These are phyloP conservation scores for Thymus mandschuricus DNA, from an alignment of 257 asterid genomes.

Conservation along the genomic window DNA sequence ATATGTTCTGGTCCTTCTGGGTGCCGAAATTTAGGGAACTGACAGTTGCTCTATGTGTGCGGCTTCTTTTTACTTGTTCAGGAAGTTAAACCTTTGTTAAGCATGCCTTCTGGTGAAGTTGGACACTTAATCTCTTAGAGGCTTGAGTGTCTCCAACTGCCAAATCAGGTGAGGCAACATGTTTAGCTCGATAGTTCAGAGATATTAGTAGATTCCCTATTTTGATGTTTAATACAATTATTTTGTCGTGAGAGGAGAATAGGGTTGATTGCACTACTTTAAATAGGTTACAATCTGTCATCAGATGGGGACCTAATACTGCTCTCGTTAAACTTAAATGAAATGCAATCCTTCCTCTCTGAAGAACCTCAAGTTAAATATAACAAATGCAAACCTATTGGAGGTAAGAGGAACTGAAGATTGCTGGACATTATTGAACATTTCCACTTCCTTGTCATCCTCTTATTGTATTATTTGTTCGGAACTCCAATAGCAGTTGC, in stretches of 20 bases:
- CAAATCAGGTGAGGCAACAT: constrained; percentile 59
- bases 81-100: constrained; percentile 52
- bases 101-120: constrained; percentile 58
- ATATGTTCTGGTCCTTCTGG: constrained; percentile 23
- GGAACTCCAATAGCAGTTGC: constrained; percentile 1
- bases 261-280: constrained; percentile 11
- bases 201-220: constrained; percentile 24
- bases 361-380: constrained; percentile 18
- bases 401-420: constrained; percentile 13
- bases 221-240: constrained; percentile 18
- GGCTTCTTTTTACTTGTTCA: constrained; percentile 55
- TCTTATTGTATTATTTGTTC: constrained; percentile 7
- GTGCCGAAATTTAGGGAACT: constrained; percentile 44
- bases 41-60: constrained; percentile 44
- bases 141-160: constrained; percentile 75
- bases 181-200: constrained; percentile 34
- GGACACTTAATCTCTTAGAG: constrained; percentile 66
- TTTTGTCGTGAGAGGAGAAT: constrained; percentile 17
- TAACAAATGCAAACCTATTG: constrained; percentile 23
- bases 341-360: constrained; percentile 23
- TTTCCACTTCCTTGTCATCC: constrained; percentile 16
- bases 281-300: constrained; percentile 8
- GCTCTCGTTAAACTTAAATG: constrained; percentile 2
- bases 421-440: constrained; percentile 19
- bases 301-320: not conserved